Base-by-base conservation (phyloP, 2,329 filamentous ascomycete species). In the Talaromyces sp. region DNA sequence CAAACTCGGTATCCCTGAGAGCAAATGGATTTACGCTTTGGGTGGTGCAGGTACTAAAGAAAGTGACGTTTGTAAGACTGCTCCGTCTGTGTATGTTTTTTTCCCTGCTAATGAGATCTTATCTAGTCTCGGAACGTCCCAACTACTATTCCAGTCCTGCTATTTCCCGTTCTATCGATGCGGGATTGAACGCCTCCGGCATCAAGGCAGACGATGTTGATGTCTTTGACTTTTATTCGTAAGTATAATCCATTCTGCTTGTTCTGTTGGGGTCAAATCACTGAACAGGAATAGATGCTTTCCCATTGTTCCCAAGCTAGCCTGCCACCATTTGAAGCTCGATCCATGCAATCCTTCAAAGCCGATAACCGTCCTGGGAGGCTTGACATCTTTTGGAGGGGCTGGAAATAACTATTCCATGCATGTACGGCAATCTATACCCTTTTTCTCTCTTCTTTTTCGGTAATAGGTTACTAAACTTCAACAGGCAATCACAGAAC, bases 341-440 rank as follows among this genome's bases (percentile, higher is more conserved):
- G 77, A 82, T 0, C 74, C 83, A 0, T 71, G 71, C 0, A 71
- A 77, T 1, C 68, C 77, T 1, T 32, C 72, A 1, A 86, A 84
- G 64, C 80, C 83, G 0, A 79, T 88, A 22, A 88, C 85, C 0
- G 71, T 89, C 0, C 77, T 90, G 0, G 87, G 87, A 0, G 87
- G 87, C 0, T 68, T 90, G 58, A 89, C 87, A 4, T 87, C 83
- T 0, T 90, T 90, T 62, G 87, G 88, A 0, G 88, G 87, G 0
- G 87, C 88, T 6, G 87, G 87, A 0, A 90, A 90, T 64, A 89
- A 89, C 59, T 90, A 90, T 63, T 87, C 85, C 0, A 85, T 89
- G 81, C 87, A 90, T 74, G 85, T 83, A 71, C 22, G 63, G 3
- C 8, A 22, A 8, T 15, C 30, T 2, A 28, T 10, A 25, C 30